Conservation (phyloP, 441 rosid species). For the Macaranga tanarius region DNA sequence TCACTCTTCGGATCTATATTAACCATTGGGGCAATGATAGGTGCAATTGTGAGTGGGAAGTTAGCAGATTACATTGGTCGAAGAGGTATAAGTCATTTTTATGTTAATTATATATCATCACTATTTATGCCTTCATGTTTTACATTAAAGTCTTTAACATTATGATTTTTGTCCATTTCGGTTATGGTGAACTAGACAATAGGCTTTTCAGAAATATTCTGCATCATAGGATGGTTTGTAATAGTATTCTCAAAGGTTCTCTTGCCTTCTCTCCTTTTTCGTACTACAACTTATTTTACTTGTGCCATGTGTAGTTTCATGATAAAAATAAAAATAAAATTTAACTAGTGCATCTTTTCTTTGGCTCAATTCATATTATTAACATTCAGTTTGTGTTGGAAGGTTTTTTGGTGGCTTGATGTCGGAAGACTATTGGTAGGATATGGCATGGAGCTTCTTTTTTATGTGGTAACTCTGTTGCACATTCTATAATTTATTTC, state of each 20-base stretch:
- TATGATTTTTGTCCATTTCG: conserved; percentile 15
- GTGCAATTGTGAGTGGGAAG: conserved; percentile 77
- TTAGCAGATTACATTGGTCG: conserved; percentile 71
- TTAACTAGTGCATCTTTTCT: not conserved
- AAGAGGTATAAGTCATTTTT: conserved; percentile 48
- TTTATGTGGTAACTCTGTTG: conserved; percentile 57
- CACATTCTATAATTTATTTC: conserved; percentile 7
- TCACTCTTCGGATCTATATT: conserved; percentile 80
- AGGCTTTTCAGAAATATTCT: conserved; percentile 67
- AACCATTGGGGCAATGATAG: conserved; percentile 85
- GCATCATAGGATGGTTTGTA: conserved; percentile 61
- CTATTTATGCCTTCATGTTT: not conserved
- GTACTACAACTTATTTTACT: not conserved
- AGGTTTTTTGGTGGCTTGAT: conserved; percentile 60
- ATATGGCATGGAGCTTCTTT: conserved; percentile 72
- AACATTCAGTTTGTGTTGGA: conserved; percentile 22
- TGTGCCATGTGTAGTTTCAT: not conserved
- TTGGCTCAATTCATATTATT: not conserved
- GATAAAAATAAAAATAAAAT: not conserved
- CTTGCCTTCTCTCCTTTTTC: not conserved
- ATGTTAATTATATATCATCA: conserved; percentile 5
- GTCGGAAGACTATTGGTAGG: conserved; percentile 65
- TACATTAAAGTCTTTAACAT: not conserved
- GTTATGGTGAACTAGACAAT: conserved; percentile 41
- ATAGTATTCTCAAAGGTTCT: conserved; percentile 56